Base-by-base conservation (phyloP, 495 filamentous ascomycete genomes). In the Aspergillus carlsbadensis region DNA sequence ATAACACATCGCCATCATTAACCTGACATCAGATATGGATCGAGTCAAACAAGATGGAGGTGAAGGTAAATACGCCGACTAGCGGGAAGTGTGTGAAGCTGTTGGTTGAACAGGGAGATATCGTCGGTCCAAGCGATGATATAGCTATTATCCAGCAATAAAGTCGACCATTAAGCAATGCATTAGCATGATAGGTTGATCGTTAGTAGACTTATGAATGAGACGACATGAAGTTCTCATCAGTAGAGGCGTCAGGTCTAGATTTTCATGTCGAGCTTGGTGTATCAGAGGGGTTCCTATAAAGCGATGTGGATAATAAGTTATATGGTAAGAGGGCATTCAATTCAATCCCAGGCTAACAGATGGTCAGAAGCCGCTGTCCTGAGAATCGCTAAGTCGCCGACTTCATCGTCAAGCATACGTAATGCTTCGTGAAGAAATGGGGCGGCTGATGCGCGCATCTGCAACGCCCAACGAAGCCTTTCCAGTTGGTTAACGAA, bases 381-480 rank as follows among this genome's bases (percentile, higher is more conserved):
- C 33, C 55, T 63, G 14, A 63, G 14, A 5, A 40, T 41, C n/a
- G 26, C 61, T 29, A 64, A 47, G 40, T 60, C 61, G 14, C 62
- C 62, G 10, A 61, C 49, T 34, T 64, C 62, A 31, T 58, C 54
- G 24, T 64, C 46, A 35, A 64, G 43, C 58, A 61, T 57, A 15
- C 62, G 58, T 42, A 64, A 24, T 22, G 58, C 62, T 41, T 64
- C 58, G 14, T 59, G 57, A 29, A 56, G 48, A 51, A 64, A 64
- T 15, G 58, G 62, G 10, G 55, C 54, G 6, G 62, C 54, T 8
- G 58, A 54, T 29, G 48, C 62, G 6, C 62, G 51, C 20, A 64
- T 59, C 24, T 61, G 53, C 43, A 56, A 56, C 1, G 53, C 53
- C 53, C 53, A 56, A n/a, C 53, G 53, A 3, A 63, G 31, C 11